phyloP scores from a whole-genome alignment of 148 eudicot genomes.

The Tetragonia tetragonoides region DNA sequence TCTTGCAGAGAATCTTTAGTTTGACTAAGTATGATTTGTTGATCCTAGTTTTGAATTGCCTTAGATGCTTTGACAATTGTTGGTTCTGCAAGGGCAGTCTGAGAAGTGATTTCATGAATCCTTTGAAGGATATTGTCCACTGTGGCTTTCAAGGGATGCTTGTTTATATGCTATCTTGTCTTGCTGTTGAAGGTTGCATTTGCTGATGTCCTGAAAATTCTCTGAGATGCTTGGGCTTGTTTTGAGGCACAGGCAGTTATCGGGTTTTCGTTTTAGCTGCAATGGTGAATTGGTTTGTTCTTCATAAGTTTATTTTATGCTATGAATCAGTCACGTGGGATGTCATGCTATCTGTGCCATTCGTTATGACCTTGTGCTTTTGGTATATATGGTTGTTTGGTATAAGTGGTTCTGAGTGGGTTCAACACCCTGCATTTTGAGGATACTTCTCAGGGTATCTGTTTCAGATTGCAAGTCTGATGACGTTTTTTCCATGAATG shows the following conservation, averaged over 20 bases:
- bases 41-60: not conserved
- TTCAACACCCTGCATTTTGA: too few relatives aligned
- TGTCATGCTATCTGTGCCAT: not conserved
- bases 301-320: not conserved
- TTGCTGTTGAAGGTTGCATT: not conserved
- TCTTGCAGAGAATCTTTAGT: not conserved
- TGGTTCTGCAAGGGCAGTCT: not conserved
- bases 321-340: not conserved
- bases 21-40: not conserved
- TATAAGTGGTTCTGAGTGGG: not conserved
- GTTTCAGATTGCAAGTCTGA: not conserved
- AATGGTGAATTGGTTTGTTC: not conserved
- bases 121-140: not conserved
- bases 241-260: not conserved
- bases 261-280: not conserved
- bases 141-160: not conserved
- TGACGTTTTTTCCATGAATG: conserved; percentile 7
- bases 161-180: not conserved
- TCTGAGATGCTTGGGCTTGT: not conserved
- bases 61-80: not conserved
- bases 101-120: not conserved
- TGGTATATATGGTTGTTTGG: not conserved
- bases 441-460: not conserved
- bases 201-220: not conserved
- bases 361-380: not conserved